Conservation (phyloP, 106 monocot genomes). For the Acorus calamus region DNA sequence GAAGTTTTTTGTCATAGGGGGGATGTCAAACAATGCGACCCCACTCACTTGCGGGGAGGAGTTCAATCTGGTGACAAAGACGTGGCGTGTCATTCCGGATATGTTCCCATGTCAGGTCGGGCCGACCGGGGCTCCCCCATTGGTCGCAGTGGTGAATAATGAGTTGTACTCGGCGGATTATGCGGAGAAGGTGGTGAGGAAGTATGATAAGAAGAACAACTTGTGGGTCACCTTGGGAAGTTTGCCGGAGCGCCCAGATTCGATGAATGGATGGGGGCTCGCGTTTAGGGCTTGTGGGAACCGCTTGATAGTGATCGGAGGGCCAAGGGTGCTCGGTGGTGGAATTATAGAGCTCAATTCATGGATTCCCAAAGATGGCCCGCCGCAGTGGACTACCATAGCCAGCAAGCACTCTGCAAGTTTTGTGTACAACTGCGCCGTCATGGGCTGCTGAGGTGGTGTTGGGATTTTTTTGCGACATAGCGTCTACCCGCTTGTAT, state of each 20-base stretch:
- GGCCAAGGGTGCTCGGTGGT: slow-evolving; percentile 38
- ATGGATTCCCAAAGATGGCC: slow-evolving; percentile 46
- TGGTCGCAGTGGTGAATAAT: slow-evolving; percentile 71
- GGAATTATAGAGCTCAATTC: slow-evolving; percentile 68
- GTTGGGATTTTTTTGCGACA: too few species aligned
- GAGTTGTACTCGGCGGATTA: slow-evolving; percentile 72
- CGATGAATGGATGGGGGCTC: slow-evolving; percentile 83
- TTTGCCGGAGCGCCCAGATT: slow-evolving; percentile 71
- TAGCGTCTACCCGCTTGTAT: too few species aligned
- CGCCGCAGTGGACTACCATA: slow-evolving; percentile 55
- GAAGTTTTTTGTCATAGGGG: slow-evolving; percentile 84
- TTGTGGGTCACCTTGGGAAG: slow-evolving; percentile 55
- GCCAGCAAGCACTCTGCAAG: slow-evolving; percentile 52
- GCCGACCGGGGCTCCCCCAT: slow-evolving; percentile 63
- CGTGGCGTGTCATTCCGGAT: slow-evolving; percentile 58
- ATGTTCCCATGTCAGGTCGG: slow-evolving; percentile 58
- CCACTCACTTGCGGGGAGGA: slow-evolving; percentile 74
- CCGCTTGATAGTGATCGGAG: slow-evolving; percentile 62
- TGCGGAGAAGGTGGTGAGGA: slow-evolving; percentile 45
- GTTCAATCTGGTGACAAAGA: slow-evolving; percentile 42
- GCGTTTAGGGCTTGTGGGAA: slow-evolving; percentile 84
- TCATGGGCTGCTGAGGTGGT: slow-evolving; percentile 62
- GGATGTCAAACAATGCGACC: slow-evolving; percentile 26
- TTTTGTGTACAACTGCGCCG: slow-evolving; percentile 75
- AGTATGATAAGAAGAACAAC: slow-evolving; percentile 59